These are phyloP conservation scores for Fusarium nelsonii DNA, from an alignment of 2,329 filamentous ascomycete species.

Conservation along the genomic window DNA sequence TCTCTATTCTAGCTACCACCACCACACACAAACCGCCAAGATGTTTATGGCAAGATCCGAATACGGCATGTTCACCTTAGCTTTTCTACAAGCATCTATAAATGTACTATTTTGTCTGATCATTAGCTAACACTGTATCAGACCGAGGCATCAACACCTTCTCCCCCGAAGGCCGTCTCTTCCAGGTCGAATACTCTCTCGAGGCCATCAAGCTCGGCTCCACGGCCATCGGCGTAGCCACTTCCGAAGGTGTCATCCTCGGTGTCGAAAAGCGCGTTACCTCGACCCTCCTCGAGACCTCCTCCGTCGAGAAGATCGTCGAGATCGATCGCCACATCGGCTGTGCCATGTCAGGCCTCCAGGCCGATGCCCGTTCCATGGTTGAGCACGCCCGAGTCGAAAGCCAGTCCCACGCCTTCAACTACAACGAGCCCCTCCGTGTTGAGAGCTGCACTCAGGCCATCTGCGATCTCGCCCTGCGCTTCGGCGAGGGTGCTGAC, in stretches of 20 bases:
- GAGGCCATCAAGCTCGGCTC: slow-evolving; percentile 99
- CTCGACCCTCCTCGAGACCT: slow-evolving; percentile 95
- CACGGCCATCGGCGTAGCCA: slow-evolving; percentile 97
- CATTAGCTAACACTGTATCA: slow-evolving; percentile 55
- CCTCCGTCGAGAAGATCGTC: slow-evolving; percentile 99
- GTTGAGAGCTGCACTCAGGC: slow-evolving; percentile 99
- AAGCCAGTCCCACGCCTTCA: slow-evolving; percentile 96
- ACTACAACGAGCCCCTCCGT: slow-evolving; percentile 94
- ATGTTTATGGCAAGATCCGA: slow-evolving; percentile 99
- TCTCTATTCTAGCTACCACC: slow-evolving; percentile 25
- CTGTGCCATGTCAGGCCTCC: slow-evolving; percentile 97
- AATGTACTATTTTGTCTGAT: slow-evolving; percentile 12
- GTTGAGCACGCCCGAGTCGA: slow-evolving; percentile 98
- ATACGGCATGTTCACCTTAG: slow-evolving; percentile 80
- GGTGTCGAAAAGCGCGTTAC: slow-evolving; percentile 99
- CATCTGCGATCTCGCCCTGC: slow-evolving; percentile 95
- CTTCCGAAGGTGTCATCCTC: slow-evolving; percentile 92
- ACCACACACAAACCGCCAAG: slow-evolving; percentile 61
- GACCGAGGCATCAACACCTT: slow-evolving; percentile 99
- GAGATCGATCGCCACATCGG: slow-evolving; percentile 99
- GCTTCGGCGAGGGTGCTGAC: slow-evolving; percentile 97
- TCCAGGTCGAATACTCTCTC: slow-evolving; percentile 99
- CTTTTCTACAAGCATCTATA: slow-evolving; percentile 19
- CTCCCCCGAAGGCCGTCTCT: slow-evolving; percentile 98
- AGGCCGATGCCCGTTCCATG: slow-evolving; percentile 97